These are phyloP conservation scores for Alisma plantagoaquatica DNA, from an alignment of 106 monocot species.

Conservation along the genomic window DNA sequence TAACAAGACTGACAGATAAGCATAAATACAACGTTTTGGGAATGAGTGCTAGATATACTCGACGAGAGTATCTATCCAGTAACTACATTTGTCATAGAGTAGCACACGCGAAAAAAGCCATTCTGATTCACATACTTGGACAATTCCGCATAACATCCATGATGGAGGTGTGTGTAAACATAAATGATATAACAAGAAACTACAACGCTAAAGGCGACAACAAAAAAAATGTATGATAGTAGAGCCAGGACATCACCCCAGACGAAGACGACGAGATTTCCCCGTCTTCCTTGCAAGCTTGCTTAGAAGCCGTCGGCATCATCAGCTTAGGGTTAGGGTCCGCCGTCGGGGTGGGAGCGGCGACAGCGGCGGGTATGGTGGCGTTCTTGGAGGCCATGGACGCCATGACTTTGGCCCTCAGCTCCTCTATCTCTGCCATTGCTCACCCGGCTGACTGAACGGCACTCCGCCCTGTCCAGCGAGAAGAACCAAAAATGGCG, in stretches of 20 bases:
- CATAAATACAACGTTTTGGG: too few species aligned
- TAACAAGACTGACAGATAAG: too few species aligned
- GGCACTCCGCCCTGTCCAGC: too few species aligned
- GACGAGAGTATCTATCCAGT: too few species aligned
- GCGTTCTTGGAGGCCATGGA: conserved; percentile 10
- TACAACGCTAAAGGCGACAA: not conserved
- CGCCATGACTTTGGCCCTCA: conserved; percentile 11
- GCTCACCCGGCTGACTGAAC: too few species aligned
- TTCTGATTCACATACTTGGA: not conserved
- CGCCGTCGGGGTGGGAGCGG: not conserved
- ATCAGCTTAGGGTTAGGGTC: conserved; percentile 4
- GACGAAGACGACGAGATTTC: conserved; percentile 6
- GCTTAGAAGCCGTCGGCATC: not conserved
- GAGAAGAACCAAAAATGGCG: too few species aligned
- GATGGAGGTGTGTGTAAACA: too few species aligned
- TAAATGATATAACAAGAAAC: not conserved
- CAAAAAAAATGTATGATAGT: not conserved
- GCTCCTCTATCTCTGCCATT: conserved; percentile 8
- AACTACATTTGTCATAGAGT: too few species aligned
- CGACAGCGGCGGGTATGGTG: too few species aligned
- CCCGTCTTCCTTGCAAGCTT: conserved; percentile 7
- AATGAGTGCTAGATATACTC: too few species aligned
- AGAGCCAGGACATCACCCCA: not conserved
- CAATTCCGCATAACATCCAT: too few species aligned
- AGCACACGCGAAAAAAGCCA: not conserved